phyloP scores from a whole-genome alignment of 202 grass and related monocot species.

The Setaria italica region DNA sequence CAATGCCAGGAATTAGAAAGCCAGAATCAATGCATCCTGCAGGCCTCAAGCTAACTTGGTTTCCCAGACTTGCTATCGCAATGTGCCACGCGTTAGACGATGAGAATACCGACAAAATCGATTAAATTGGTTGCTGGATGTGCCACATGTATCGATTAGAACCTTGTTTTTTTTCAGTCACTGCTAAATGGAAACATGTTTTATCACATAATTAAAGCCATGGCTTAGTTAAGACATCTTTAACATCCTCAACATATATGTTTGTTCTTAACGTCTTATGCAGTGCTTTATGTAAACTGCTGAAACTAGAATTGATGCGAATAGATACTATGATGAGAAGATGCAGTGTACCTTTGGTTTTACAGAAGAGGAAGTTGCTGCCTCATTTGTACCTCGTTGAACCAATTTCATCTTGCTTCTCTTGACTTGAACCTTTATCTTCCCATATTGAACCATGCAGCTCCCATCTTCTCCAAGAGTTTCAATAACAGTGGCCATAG shows the following conservation, averaged over 20 bases:
- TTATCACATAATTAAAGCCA: neutral
- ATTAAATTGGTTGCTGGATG: neutral
- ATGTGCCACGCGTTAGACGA: slow-evolving; percentile 15
- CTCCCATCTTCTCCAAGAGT: slow-evolving; percentile 62
- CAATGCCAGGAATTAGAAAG: slow-evolving; percentile 21
- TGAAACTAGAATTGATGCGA: slow-evolving; percentile 9
- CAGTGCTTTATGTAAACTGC: neutral
- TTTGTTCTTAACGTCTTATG: neutral
- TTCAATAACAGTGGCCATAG: slow-evolving; percentile 64
- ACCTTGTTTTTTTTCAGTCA: too few species aligned
- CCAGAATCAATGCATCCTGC: slow-evolving; percentile 52
- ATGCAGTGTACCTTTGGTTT: slow-evolving; percentile 59
- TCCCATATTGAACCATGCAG: slow-evolving; percentile 74
- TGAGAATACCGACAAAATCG: slow-evolving; percentile 19
- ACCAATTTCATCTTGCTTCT: slow-evolving; percentile 70
- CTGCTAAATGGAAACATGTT: too few species aligned
- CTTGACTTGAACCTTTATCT: slow-evolving; percentile 72
- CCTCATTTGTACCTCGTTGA: slow-evolving; percentile 48
- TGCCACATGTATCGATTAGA: neutral
- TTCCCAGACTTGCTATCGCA: slow-evolving; percentile 33
- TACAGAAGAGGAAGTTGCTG: slow-evolving; percentile 31
- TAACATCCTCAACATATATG: neutral
- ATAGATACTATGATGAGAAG: neutral
- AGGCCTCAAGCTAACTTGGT: slow-evolving; percentile 38
- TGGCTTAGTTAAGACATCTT: neutral